phyloP scores from a whole-genome alignment of 2,329 filamentous ascomycete species.

The Lachnellula arida region DNA sequence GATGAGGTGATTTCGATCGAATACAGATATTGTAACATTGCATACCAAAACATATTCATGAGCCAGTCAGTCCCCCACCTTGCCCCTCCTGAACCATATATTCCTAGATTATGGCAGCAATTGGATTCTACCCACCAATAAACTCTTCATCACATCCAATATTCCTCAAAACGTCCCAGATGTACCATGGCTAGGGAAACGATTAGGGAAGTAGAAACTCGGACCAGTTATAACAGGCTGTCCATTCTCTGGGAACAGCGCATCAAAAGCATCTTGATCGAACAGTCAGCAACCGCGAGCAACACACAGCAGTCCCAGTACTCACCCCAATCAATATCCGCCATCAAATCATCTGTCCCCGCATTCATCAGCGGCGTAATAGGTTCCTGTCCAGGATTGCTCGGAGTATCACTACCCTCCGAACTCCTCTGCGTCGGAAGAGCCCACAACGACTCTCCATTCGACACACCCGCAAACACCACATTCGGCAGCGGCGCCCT shows the following conservation, averaged over 20 bases:
- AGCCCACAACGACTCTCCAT: conserved; percentile 44
- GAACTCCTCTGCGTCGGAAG: conserved; percentile 39
- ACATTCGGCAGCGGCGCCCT: conserved; percentile 14
- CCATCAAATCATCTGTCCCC: conserved; percentile 35
- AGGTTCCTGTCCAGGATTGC: conserved; percentile 21
- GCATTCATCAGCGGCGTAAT: not conserved
- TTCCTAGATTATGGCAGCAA: not conserved
- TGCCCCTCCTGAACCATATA: not conserved
- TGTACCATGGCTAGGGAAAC: not conserved
- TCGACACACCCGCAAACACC: conserved; percentile 44
- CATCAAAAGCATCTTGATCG: conserved; percentile 29
- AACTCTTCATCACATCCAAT: not conserved
- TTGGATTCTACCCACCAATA: not conserved
- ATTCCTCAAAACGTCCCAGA: not conserved
- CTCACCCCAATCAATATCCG: conserved; percentile 59
- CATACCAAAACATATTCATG: not conserved
- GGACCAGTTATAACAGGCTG: conserved; percentile 11
- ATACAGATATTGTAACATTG: not conserved
- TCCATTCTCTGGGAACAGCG: conserved; percentile 27
- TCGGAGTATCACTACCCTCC: conserved; percentile 40
- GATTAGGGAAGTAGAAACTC: not conserved
- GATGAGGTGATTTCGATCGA: not conserved
- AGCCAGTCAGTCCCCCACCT: not conserved
- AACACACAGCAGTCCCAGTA: not conserved
- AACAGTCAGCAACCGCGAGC: not conserved